Conservation (phyloP, 148 eudicot genomes). For the Salicornia ramosissima region DNA sequence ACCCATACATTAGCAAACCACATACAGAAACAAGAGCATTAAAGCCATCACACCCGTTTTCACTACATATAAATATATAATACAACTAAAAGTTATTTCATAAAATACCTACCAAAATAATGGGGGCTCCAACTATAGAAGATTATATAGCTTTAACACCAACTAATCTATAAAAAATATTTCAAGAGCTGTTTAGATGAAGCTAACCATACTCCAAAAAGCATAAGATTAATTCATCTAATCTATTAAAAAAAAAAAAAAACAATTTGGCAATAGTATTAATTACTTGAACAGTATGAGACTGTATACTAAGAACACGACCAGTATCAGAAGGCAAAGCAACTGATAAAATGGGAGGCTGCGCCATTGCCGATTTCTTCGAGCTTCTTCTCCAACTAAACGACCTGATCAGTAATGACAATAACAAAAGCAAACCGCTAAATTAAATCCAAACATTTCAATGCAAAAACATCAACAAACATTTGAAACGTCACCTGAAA, state of each 20-base stretch:
- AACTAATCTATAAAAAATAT: too few species aligned
- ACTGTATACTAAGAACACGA: slow-evolving; percentile 94
- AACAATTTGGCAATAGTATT: not conserved
- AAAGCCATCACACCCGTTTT: not conserved
- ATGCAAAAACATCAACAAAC: not conserved
- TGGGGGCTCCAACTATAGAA: not conserved
- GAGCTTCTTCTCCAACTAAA: slow-evolving; percentile 22
- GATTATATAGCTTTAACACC: too few species aligned
- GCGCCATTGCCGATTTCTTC: slow-evolving; percentile 50
- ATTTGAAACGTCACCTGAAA: slow-evolving; percentile 7
- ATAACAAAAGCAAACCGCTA: not conserved
- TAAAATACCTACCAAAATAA: not conserved
- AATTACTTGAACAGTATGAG: slow-evolving; percentile 91
- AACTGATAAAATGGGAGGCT: slow-evolving; percentile 65
- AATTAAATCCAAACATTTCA: slow-evolving; percentile 4
- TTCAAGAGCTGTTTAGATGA: not conserved
- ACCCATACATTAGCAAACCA: not conserved
- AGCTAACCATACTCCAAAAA: not conserved
- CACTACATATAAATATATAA: not conserved
- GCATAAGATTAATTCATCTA: not conserved
- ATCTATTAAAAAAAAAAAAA: not conserved
- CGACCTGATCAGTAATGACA: slow-evolving; percentile 8
- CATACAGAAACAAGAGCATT: not conserved
- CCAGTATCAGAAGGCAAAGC: slow-evolving; percentile 89
- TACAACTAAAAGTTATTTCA: not conserved